Conservation (phyloP, 2,329 filamentous ascomycete species). For the Sordariomycetes sp. region DNA sequence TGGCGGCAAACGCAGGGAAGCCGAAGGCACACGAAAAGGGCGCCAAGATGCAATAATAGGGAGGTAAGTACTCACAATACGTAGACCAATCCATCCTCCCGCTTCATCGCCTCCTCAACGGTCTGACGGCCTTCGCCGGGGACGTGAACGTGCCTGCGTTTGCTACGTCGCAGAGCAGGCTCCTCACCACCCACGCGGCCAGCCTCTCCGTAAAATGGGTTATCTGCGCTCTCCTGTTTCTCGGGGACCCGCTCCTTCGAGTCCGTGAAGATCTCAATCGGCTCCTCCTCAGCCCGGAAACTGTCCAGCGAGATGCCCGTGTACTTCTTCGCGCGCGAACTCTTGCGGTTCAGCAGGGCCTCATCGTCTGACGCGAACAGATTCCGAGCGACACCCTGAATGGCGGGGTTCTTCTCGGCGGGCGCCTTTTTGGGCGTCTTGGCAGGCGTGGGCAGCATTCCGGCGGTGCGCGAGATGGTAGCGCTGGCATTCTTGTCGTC, state of each 20-base stretch:
- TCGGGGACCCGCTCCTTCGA: constrained; percentile 67
- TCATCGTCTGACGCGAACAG: constrained; percentile 52
- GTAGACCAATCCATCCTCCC: constrained; percentile 64
- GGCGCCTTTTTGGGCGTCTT: constrained; percentile 64
- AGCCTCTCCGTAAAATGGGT: constrained; percentile 56
- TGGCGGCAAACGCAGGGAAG: neutral
- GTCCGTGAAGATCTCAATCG: constrained; percentile 69
- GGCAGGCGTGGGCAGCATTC: constrained; percentile 65
- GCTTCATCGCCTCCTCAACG: constrained; percentile 51
- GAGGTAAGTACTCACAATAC: constrained; percentile 54
- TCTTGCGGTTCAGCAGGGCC: constrained; percentile 47
- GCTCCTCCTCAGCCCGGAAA: constrained; percentile 44
- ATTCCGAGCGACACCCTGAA: constrained; percentile 46
- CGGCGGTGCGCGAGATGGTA: constrained; percentile 22
- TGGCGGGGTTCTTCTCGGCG: constrained; percentile 35
- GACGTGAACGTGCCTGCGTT: constrained; percentile 41
- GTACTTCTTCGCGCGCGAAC: constrained; percentile 46
- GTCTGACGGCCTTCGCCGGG: constrained; percentile 46
- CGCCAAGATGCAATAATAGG: neutral
- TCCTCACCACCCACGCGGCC: constrained; percentile 21
- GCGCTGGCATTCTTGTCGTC: constrained; percentile 16
- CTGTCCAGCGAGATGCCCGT: constrained; percentile 43
- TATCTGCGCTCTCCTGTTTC: constrained; percentile 53
- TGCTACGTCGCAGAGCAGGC: constrained; percentile 39
- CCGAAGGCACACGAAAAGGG: neutral